Base-by-base conservation (phyloP, 257 asterid genomes). In the Haberlea rhodopensis region DNA sequence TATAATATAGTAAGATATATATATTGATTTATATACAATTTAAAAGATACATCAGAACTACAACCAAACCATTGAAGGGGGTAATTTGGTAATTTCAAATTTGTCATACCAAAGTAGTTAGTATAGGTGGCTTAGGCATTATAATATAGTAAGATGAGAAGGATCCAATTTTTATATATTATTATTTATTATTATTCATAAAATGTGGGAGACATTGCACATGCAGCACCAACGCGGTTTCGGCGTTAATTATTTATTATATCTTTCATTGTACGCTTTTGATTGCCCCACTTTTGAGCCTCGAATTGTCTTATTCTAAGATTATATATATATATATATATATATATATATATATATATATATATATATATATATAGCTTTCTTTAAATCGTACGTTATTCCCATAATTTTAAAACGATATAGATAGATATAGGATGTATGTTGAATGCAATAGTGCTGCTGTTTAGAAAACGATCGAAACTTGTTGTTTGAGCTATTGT, bases 191-290 rank as follows among this genome's bases (percentile, higher is more conserved):
- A 32, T 1, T 9, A 29, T 49, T 13, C 64, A 51, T 28, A 26
- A 53, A 22, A n/a, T 29, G 4, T 15, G 18, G 72, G 70, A 31
- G 73, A 72, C 79, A 65, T 55, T 22, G 65, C 86, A 78, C 87
- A 71, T 82, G 85, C 78, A 24, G 67, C 45, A 29, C 60, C 66
- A 48, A 82, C 83, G 85, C 88, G 83, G 61, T 82, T 79, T 77
- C 71, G 22, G 48, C 45, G 21, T 74, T 62, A 53, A 57, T 57
- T 63, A 53, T 62, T 46, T 10, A 57, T 58, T 31, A 9, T 52
- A 21, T 66, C 72, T 79, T 73, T 40, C 0, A 40, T 58, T 53
- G 58, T 76, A 76, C 77, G 77, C 71, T 57, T 53, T 58, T 57
- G 4, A 57, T 57, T 28, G 56, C 29, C 46, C 21, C 28, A 10